Evolutionary conservation across 2,329 filamentous ascomycete species (phyloP).

Genomic region (Madurella mycetomatis): DNA sequence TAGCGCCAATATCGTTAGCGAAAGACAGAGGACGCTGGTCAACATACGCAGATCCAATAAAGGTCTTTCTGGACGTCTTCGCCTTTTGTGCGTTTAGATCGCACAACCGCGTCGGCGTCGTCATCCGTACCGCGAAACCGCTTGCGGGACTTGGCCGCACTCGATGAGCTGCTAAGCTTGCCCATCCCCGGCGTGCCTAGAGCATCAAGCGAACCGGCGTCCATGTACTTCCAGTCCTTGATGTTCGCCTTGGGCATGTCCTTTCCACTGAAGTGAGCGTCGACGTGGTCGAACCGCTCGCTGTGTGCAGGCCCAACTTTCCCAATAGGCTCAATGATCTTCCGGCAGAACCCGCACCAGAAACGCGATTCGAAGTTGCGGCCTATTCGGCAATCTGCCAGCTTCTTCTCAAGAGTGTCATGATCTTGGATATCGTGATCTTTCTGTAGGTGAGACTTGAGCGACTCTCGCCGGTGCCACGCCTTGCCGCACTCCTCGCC

Average conservation of each 20-base stretch:
- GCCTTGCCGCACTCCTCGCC: slow-evolving; percentile 50
- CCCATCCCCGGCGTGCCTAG: not conserved
- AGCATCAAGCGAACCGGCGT: slow-evolving; percentile 21
- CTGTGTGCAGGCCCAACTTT: slow-evolving; percentile 48
- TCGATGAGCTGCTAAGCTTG: no score
- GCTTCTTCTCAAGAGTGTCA: slow-evolving; percentile 37
- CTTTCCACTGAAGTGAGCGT: slow-evolving; percentile 61
- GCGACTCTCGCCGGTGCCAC: slow-evolving; percentile 54
- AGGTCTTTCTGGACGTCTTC: not conserved
- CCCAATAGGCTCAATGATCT: slow-evolving; percentile 48
- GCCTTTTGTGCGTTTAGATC: slow-evolving; percentile 4
- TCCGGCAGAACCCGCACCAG: slow-evolving; percentile 82
- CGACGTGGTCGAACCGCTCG: slow-evolving; percentile 65
- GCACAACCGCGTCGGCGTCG: slow-evolving; percentile 2
- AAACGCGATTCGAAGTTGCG: slow-evolving; percentile 62
- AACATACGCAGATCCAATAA: slow-evolving; percentile 18
- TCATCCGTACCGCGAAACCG: not conserved
- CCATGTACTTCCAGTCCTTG: slow-evolving; percentile 50
- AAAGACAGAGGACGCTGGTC: not conserved
- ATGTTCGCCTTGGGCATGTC: slow-evolving; percentile 40
- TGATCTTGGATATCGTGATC: slow-evolving; percentile 41
- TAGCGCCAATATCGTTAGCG: not conserved
- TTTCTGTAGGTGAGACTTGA: slow-evolving; percentile 56
- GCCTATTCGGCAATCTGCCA: slow-evolving; percentile 57
- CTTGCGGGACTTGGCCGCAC: slow-evolving; percentile 1